These are phyloP conservation scores for Raffaelea arxii DNA, from an alignment of 2,329 filamentous ascomycete genomes.

Conservation along the genomic window DNA sequence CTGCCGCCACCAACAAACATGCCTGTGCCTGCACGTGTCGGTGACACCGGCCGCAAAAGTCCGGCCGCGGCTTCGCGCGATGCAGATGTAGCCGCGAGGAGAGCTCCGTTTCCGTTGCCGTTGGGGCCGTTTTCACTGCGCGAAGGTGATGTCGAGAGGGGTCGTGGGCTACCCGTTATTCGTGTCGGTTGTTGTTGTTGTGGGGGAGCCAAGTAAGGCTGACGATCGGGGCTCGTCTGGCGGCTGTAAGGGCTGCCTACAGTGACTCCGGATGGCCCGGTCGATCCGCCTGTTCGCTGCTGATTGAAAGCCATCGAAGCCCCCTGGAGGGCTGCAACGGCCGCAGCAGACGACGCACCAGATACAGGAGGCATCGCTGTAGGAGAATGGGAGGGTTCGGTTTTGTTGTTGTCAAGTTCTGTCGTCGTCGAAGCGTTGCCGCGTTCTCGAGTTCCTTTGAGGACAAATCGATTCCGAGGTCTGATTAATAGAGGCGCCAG, in stretches of 20 bases:
- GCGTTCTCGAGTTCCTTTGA: too few relatives aligned
- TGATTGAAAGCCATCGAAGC: conserved; percentile 44
- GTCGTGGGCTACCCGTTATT: neutral
- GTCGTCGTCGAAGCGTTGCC: too few relatives aligned
- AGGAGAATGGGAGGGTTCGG: too few relatives aligned
- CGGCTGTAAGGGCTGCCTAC: neutral
- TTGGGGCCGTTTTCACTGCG: neutral
- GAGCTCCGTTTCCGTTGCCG: neutral
- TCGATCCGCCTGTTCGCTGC: neutral
- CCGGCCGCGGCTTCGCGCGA: neutral
- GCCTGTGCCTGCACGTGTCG: neutral
- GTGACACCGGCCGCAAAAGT: neutral
- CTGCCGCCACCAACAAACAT: neutral
- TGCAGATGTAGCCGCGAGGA: conserved; percentile 2
- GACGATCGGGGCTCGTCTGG: neutral
- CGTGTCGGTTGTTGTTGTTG: neutral
- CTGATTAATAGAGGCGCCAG: too few relatives aligned
- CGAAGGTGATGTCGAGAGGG: neutral
- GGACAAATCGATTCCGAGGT: too few relatives aligned
- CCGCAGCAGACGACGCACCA: too few relatives aligned
- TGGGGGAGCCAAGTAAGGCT: neutral
- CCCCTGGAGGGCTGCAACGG: conserved; percentile 35
- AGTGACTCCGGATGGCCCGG: neutral
- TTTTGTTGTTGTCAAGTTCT: too few relatives aligned
- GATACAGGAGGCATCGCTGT: too few relatives aligned